Evolutionary conservation across 2,329 filamentous ascomycete species (phyloP).

Genomic region (Colletotrichum sp.): DNA sequence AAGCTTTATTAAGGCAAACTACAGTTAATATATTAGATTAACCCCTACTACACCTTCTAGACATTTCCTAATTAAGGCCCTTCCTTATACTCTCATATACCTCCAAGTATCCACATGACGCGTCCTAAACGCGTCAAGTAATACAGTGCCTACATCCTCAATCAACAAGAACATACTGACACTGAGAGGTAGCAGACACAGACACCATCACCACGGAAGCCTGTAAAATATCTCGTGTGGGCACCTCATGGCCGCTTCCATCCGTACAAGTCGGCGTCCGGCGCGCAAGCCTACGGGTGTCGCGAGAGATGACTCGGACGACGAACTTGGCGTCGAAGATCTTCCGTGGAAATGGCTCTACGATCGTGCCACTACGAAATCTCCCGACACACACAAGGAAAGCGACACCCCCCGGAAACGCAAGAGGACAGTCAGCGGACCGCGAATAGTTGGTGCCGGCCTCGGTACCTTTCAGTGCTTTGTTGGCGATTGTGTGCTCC

Average conservation of each 20-base stretch:
- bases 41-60: no score
- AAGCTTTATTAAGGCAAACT: no score
- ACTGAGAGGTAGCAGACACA: neutral
- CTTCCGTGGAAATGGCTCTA: conserved; percentile 84
- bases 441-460: conserved; percentile 75
- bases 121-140: neutral
- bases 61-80: no score
- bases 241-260: neutral
- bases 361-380: conserved; percentile 33
- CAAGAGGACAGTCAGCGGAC: neutral
- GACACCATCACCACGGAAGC: neutral
- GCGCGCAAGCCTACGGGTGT: conserved; percentile 54
- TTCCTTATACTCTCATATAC: no score
- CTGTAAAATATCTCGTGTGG: neutral
- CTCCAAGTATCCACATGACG: neutral
- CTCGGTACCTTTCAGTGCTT: conserved; percentile 83
- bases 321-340: conserved; percentile 79
- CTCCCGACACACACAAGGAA: neutral
- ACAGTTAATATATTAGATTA: no score
- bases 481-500: conserved; percentile 81
- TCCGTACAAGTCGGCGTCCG: neutral
- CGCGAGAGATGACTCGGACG: conserved; percentile 81
- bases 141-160: neutral
- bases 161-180: neutral
- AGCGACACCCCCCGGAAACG: neutral